These are phyloP conservation scores for Pisolithus microcarpus DNA, from an alignment of 768 basidiomycete genomes.

Conservation along the genomic window DNA sequence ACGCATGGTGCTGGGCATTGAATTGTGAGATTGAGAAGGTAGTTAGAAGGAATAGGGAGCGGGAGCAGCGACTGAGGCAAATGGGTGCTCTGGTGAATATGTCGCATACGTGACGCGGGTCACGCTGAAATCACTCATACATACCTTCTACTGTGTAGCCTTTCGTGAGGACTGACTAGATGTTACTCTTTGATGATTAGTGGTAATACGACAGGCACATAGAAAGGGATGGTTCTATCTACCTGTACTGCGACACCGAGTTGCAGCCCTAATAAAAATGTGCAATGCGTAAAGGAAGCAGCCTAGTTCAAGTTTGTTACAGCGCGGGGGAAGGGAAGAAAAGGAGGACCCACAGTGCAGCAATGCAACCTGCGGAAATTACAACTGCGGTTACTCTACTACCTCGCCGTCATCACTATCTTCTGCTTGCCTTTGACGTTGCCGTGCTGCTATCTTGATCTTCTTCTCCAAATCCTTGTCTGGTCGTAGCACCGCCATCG, in stretches of 20 bases:
- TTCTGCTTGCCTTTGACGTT: constrained; percentile 37
- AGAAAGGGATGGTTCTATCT: neutral
- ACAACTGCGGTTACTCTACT: constrained; percentile 37
- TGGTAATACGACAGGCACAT: too few relatives aligned
- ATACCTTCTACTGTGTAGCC: neutral
- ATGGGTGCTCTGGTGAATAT: constrained; percentile 48
- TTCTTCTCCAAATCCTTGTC: constrained; percentile 58
- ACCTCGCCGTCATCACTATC: constrained; percentile 46
- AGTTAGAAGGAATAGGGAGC: constrained; percentile 49
- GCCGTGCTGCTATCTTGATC: constrained; percentile 51
- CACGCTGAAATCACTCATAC: neutral
- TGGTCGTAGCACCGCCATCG: constrained; percentile 39
- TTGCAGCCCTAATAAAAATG: neutral
- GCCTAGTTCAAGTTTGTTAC: neutral
- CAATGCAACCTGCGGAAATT: neutral
- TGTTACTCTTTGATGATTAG: too few relatives aligned
- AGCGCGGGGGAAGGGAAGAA: neutral
- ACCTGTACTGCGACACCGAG: neutral
- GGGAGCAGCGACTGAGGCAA: constrained; percentile 62
- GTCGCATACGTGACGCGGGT: constrained; percentile 4
- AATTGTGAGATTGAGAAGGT: constrained; percentile 85
- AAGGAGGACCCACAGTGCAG: neutral
- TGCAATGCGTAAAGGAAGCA: neutral
- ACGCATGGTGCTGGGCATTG: constrained; percentile 93
- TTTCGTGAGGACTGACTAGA: too few relatives aligned